These are phyloP conservation scores for Fusarium graminum DNA, from an alignment of 2,329 filamentous ascomycete genomes.

Conservation along the genomic window DNA sequence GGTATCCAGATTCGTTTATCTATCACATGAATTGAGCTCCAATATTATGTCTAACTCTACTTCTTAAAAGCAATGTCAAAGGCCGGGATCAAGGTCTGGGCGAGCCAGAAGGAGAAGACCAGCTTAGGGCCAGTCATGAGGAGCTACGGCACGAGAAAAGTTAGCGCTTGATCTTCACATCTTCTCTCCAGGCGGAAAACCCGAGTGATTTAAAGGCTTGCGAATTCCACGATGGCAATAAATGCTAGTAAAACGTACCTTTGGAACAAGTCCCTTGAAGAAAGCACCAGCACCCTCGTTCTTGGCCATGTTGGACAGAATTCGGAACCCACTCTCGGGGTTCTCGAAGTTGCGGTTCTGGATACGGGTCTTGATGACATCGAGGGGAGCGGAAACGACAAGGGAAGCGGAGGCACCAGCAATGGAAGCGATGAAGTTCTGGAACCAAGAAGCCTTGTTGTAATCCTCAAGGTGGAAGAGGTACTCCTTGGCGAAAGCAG, in stretches of 20 bases:
- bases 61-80: slow-evolving; percentile 71
- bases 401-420: slow-evolving; percentile 95
- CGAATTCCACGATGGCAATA: slow-evolving; percentile 6
- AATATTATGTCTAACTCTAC: slow-evolving; percentile 25
- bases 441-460: slow-evolving; percentile 92
- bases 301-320: slow-evolving; percentile 91
- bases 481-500: slow-evolving; percentile 97
- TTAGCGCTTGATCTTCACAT: slow-evolving; percentile 22
- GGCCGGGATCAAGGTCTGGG: slow-evolving; percentile 95
- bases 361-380: slow-evolving; percentile 98
- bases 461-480: slow-evolving; percentile 91
- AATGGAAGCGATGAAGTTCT: slow-evolving; percentile 98
- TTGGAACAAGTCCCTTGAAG: slow-evolving; percentile 98
- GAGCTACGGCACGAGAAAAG: slow-evolving; percentile 64
- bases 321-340: slow-evolving; percentile 92
- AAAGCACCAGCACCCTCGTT: slow-evolving; percentile 88
- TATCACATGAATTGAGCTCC: slow-evolving; percentile 31
- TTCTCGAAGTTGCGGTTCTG: slow-evolving; percentile 99
- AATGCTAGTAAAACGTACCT: slow-evolving; percentile 64
- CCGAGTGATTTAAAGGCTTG: slow-evolving; percentile 12
- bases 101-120: slow-evolving; percentile 99
- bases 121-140: slow-evolving; percentile 99
- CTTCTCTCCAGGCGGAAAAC: slow-evolving; percentile 22
- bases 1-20: slow-evolving; percentile 35
- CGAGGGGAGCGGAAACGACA: slow-evolving; percentile 92